Conservation (phyloP, 495 filamentous ascomycete species). For the Penicillium argentinense region DNA sequence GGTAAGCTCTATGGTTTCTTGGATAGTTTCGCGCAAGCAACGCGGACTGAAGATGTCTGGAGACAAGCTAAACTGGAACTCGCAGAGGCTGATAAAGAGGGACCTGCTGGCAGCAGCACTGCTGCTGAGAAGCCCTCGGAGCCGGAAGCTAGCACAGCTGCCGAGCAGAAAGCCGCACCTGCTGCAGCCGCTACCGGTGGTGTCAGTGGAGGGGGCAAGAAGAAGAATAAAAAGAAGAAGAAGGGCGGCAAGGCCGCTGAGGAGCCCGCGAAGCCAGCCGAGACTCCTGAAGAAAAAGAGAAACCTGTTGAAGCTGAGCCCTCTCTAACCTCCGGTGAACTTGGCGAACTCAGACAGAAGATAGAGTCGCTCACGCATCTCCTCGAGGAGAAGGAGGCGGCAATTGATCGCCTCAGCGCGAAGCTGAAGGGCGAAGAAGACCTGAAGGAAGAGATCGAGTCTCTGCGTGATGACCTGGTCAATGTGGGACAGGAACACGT, state of each 20-base stretch:
- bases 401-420: conserved; percentile 62
- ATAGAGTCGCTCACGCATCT: conserved; percentile 59
- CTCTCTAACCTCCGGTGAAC: conserved; percentile 20
- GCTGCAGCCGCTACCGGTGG: conserved; percentile 20
- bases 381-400: conserved; percentile 67
- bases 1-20: no score
- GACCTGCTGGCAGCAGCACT: conserved; percentile 35
- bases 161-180: conserved; percentile 21
- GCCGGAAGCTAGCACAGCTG: conserved; percentile 10
- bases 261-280: conserved; percentile 38
- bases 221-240: conserved; percentile 92
- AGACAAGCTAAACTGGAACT: no score
- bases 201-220: conserved; percentile 48
- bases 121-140: conserved; percentile 14
- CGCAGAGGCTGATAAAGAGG: no score
- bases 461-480: conserved; percentile 73
- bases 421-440: conserved; percentile 77
- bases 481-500: conserved; percentile 78
- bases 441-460: conserved; percentile 82
- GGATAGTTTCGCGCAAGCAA: no score
- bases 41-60: no score
- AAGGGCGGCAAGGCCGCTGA: conserved; percentile 61
- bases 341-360: conserved; percentile 49
- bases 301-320: conserved; percentile 23
- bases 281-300: conserved; percentile 20